Evolutionary conservation across 2,329 filamentous ascomycete genomes (phyloP), one percentile per base, ranked within the genome.

Genomic region (Fusarium papillatum): DNA sequence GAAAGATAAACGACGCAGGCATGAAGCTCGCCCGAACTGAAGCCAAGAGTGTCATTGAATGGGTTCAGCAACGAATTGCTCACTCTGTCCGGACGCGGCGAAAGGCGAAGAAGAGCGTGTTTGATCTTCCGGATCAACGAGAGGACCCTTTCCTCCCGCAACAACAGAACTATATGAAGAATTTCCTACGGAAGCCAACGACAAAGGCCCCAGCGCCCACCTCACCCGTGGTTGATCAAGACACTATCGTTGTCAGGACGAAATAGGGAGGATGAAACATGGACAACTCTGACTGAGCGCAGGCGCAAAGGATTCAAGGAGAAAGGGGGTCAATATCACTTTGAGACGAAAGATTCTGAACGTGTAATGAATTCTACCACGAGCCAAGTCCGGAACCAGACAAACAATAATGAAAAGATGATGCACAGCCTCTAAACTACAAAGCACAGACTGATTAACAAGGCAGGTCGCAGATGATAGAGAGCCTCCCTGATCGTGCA

Each of bases 1-100:
- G 87, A 69, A 89, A 88, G 46, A 97, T 98, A 79, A 89, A 93
- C 70, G 94, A 95, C 79, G 89, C 92, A 1, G 95, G 94, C 48
- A 93, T 95, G 55, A 91, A 91, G 26, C 87, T 97, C 69, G 89
- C 90, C 19, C 90, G 94, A 36, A 93, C 94, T 36, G 92, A 97
- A 80, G 92, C 94, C 16, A 98, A 98, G 83, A 92, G 92, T 66
- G 88, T 89, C 14, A 87, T 98, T 46, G 94, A 97, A 78, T 89
- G 92, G 69, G 85, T 98, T n/a, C 89, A 93, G 70, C 92, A 94
- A 79, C 91, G 96, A 67, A 86, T 98, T 17, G 85, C 92, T 59
- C 92, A 93, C 81, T 89, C 91, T 4, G 92, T 96, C 60, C 89
- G 95, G 61, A 94, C 94, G 14, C 90, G 89, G 76, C 88, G 86